phyloP scores from a whole-genome alignment of 495 filamentous ascomycete species.

The Penicillium coprophilum region DNA sequence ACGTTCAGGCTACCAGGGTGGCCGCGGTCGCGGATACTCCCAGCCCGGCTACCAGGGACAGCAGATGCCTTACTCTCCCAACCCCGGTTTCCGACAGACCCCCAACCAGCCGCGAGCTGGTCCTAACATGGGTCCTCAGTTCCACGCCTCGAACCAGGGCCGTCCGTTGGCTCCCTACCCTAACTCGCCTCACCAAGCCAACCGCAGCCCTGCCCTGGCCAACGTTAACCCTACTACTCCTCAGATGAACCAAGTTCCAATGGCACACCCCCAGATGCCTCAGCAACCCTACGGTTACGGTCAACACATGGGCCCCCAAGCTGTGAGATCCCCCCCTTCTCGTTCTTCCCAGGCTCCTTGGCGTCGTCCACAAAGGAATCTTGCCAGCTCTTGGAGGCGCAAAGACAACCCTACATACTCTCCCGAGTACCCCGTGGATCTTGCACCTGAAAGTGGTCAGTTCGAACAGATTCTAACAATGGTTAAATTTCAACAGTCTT shows the following conservation, averaged over 20 bases:
- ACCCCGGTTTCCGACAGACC: slow-evolving; percentile 55
- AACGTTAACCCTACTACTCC: slow-evolving; percentile 68
- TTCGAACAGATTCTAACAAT: slow-evolving; percentile 76
- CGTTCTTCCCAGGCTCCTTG: slow-evolving; percentile 18
- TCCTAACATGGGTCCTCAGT: slow-evolving; percentile 62
- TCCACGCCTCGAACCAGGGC: slow-evolving; percentile 55
- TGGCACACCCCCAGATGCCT: slow-evolving; percentile 56
- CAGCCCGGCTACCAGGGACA: slow-evolving; percentile 56
- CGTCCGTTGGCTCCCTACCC: slow-evolving; percentile 57
- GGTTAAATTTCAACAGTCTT: slow-evolving; percentile 56
- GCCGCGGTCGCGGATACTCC: slow-evolving; percentile 69
- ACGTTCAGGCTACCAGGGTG: slow-evolving; percentile 59
- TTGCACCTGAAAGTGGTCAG: slow-evolving; percentile 66
- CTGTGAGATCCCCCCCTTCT: slow-evolving; percentile 61
- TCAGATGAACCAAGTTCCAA: slow-evolving; percentile 61
- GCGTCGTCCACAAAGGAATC: slow-evolving; percentile 23
- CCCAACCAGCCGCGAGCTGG: slow-evolving; percentile 64
- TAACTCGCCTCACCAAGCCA: slow-evolving; percentile 64
- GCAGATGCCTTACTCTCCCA: slow-evolving; percentile 66
- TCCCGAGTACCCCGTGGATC: slow-evolving; percentile 34
- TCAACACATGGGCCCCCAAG: slow-evolving; percentile 58
- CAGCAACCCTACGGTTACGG: slow-evolving; percentile 61
- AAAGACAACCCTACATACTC: not conserved
- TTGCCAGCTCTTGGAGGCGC: not conserved
- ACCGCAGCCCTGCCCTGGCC: slow-evolving; percentile 70